A percentile compares a stretch with the other conserved stretches of the same genome.
Conservation (phyloP, 225 moss, liverwort and hornwort species). For the Physcomitrium patens region DNA sequence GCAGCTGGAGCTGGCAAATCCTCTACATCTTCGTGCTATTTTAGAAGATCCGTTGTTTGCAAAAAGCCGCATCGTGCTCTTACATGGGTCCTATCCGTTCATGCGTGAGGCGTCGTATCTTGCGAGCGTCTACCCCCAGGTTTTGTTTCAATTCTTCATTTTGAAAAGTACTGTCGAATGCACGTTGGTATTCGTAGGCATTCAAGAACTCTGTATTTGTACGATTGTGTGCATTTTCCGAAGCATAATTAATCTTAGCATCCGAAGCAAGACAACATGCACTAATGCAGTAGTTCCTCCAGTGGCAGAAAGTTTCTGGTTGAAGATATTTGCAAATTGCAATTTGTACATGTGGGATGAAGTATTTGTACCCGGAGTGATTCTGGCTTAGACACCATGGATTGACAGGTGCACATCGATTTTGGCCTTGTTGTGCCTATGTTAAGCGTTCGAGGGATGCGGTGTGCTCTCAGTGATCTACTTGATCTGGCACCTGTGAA, state of each 20-base stretch:
- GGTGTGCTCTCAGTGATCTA: conserved; percentile 75
- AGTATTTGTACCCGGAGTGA: not conserved
- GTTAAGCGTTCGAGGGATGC: conserved; percentile 90
- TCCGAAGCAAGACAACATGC: too few species aligned
- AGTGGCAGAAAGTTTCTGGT: too few species aligned
- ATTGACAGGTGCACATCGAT: conserved; percentile 75
- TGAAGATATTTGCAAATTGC: too few species aligned
- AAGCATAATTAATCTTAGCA: too few species aligned
- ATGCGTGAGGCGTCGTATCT: conserved; percentile 95
- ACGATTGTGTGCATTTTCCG: too few species aligned
- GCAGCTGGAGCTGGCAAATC: conserved; percentile 87
- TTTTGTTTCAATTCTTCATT: not conserved
- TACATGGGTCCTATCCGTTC: conserved; percentile 92
- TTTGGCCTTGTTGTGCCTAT: conserved; percentile 92
- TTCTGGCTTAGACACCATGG: conserved; percentile 6
- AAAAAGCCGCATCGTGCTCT: conserved; percentile 67
- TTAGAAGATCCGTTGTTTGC: conserved; percentile 77
- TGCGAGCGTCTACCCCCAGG: conserved; percentile 89
- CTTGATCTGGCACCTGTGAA: conserved; percentile 91
- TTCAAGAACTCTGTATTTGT: too few species aligned
- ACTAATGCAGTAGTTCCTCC: too few species aligned
- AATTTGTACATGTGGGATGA: not conserved
- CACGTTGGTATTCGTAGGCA: too few species aligned
- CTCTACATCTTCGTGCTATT: conserved; percentile 82
- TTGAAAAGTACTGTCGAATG: too few species aligned